Percentiles rank a stretch among this genome's conserved stretches.
These are phyloP conservation scores for Collybiopsis confluens DNA, from an alignment of 768 basidiomycete species.

Conservation along the genomic window DNA sequence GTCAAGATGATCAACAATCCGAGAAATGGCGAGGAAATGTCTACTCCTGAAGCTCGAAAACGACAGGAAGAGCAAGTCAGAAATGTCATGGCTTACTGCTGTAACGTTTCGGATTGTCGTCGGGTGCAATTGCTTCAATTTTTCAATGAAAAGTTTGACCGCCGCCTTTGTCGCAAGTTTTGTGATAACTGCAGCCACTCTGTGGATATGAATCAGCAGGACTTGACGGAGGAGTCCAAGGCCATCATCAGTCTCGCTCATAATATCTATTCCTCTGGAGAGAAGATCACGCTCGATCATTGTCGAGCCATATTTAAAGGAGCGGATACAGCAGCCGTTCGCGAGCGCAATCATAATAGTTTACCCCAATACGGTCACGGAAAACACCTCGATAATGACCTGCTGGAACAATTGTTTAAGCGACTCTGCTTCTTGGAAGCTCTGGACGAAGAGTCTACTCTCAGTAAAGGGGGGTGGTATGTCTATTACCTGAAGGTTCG, in stretches of 20 bases:
- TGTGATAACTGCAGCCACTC: constrained; percentile 83
- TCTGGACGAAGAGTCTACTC: constrained; percentile 42
- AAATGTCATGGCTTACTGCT: constrained; percentile 76
- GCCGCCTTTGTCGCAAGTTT: constrained; percentile 53
- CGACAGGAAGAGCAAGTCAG: constrained; percentile 62
- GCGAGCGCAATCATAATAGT: constrained; percentile 42
- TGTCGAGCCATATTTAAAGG: constrained; percentile 67
- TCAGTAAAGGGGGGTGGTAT: constrained; percentile 43
- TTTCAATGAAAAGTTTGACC: constrained; percentile 80
- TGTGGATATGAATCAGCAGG: constrained; percentile 38
- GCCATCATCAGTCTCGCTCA: constrained; percentile 58
- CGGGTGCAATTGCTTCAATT: constrained; percentile 84
- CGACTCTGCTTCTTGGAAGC: constrained; percentile 48
- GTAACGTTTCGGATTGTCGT: constrained; percentile 80
- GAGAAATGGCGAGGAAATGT: constrained; percentile 32
- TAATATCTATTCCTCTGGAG: constrained; percentile 34
- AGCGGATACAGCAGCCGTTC: constrained; percentile 41
- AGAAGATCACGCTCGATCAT: constrained; percentile 56
- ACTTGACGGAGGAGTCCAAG: constrained; percentile 59
- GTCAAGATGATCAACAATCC: constrained; percentile 59
- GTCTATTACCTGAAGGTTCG: constrained; percentile 50
- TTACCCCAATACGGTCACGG: constrained; percentile 53
- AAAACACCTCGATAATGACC: constrained; percentile 41
- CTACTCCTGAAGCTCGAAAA: constrained; percentile 52
- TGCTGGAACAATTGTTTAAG: constrained; percentile 64